phyloP scores from a whole-genome alignment of 345 rosid species.

The Gossypium anomalum region DNA sequence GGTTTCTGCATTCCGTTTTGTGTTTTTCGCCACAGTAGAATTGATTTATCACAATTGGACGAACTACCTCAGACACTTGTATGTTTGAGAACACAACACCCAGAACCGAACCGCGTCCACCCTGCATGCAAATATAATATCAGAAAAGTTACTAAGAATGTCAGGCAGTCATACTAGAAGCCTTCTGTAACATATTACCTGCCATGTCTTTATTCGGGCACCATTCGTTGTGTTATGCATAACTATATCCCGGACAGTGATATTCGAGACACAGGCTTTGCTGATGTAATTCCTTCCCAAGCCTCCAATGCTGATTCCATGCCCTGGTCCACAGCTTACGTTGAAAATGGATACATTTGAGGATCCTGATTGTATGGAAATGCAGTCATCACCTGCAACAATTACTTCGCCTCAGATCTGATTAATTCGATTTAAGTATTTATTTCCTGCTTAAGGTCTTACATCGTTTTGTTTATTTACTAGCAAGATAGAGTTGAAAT shows the following conservation, averaged over 20 bases:
- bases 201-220: slow-evolving; percentile 97
- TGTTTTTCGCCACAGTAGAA: slow-evolving; percentile 80
- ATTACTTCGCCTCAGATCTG: slow-evolving; percentile 10
- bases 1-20: slow-evolving; percentile 64
- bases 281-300: slow-evolving; percentile 63
- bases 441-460: slow-evolving; percentile 7
- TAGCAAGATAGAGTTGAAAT: slow-evolving; percentile 4
- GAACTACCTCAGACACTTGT: slow-evolving; percentile 82
- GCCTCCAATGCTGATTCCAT: slow-evolving; percentile 94
- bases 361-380: slow-evolving; percentile 92
- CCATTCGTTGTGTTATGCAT: slow-evolving; percentile 89
- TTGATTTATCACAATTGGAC: slow-evolving; percentile 87
- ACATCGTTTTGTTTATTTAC: slow-evolving; percentile 6
- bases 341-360: slow-evolving; percentile 76
- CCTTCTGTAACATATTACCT: slow-evolving; percentile 36
- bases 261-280: slow-evolving; percentile 92
- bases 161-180: too few relatives aligned
- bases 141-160: not conserved
- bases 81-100: slow-evolving; percentile 88
- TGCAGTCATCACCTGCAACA: slow-evolving; percentile 86
- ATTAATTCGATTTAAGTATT: not conserved
- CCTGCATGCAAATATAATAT: slow-evolving; percentile 47
- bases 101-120: slow-evolving; percentile 86
- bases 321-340: slow-evolving; percentile 94
- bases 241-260: slow-evolving; percentile 70